Evolutionary conservation across 495 filamentous ascomycete species (phyloP).

Genomic region (Pseudomonodictys pantanalensis): DNA sequence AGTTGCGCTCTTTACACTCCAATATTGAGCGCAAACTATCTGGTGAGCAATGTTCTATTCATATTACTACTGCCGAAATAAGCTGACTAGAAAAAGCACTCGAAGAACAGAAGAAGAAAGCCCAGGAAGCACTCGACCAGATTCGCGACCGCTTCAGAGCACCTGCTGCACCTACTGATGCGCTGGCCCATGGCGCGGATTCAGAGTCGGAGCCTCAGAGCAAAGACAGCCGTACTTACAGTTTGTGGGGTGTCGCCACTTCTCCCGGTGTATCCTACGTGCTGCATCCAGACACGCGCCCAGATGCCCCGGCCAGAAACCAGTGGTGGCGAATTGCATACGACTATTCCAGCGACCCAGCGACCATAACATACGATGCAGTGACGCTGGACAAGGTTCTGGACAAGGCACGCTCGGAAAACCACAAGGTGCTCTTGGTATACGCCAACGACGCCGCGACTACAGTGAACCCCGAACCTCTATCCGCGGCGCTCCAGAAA

Average conservation of each 20-base stretch:
- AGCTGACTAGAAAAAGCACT: constrained; percentile 44
- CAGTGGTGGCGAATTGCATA: constrained; percentile 33
- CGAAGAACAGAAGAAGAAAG: constrained; percentile 51
- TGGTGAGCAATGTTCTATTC: constrained; percentile 3
- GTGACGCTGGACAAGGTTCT: constrained; percentile 14
- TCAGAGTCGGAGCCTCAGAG: not conserved
- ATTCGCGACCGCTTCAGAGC: constrained; percentile 52
- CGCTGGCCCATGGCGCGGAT: not conserved
- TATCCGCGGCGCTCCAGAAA: constrained; percentile 7
- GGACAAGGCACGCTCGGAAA: constrained; percentile 20
- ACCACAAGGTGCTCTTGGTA: constrained; percentile 23
- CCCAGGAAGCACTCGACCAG: constrained; percentile 46
- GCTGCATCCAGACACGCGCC: constrained; percentile 5
- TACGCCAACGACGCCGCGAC: constrained; percentile 31
- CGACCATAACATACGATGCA: constrained; percentile 13
- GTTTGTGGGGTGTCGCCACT: constrained; percentile 25
- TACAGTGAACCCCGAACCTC: not conserved
- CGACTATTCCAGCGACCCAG: constrained; percentile 1
- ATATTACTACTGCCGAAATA: not conserved
- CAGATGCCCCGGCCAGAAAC: not conserved
- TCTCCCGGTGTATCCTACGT: constrained; percentile 19
- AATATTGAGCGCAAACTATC: constrained; percentile 45
- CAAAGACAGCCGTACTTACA: not conserved
- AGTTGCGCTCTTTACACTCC: constrained; percentile 32
- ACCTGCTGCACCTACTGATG: constrained; percentile 17